Conservation (phyloP, 106 monocot species). For the Agapanthus africanus region DNA sequence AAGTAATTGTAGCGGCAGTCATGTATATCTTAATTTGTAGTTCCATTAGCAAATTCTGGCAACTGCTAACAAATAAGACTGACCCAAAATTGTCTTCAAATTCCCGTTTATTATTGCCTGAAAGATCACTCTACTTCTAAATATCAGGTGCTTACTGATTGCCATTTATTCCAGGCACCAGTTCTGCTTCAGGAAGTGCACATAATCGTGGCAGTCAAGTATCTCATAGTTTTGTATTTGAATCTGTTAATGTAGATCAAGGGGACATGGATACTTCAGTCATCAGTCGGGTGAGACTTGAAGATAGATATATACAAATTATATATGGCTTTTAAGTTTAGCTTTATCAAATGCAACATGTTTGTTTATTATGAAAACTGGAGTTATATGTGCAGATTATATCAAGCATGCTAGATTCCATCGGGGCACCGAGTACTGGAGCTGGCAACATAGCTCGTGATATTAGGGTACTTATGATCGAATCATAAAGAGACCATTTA, state of each 20-base stretch:
- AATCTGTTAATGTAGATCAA: conserved; percentile 65
- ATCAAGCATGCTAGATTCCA: conserved; percentile 46
- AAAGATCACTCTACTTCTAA: too few species aligned
- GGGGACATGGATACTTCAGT: conserved; percentile 35
- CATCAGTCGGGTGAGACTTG: conserved; percentile 41
- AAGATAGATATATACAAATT: background rate
- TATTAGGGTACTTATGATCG: conserved; percentile 28
- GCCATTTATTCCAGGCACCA: conserved; percentile 13
- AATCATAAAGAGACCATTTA: too few species aligned
- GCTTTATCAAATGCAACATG: background rate
- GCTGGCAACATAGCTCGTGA: conserved; percentile 18
- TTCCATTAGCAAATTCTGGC: background rate
- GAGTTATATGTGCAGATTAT: conserved; percentile 52
- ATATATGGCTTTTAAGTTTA: conserved; percentile 2
- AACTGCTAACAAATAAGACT: background rate
- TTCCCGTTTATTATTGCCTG: background rate
- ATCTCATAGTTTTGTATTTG: conserved; percentile 57
- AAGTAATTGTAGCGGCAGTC: too few species aligned
- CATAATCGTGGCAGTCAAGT: conserved; percentile 18
- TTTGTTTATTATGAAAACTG: too few species aligned
- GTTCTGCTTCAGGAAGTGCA: conserved; percentile 22
- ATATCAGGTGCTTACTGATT: conserved; percentile 3
- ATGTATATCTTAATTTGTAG: too few species aligned
- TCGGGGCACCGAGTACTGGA: conserved; percentile 33
- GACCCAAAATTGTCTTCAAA: background rate